Evolutionary conservation across 2,329 filamentous ascomycete genomes (phyloP), one percentile per base, ranked within the genome.

Genomic region (Byssoonygena ceratinophila): DNA sequence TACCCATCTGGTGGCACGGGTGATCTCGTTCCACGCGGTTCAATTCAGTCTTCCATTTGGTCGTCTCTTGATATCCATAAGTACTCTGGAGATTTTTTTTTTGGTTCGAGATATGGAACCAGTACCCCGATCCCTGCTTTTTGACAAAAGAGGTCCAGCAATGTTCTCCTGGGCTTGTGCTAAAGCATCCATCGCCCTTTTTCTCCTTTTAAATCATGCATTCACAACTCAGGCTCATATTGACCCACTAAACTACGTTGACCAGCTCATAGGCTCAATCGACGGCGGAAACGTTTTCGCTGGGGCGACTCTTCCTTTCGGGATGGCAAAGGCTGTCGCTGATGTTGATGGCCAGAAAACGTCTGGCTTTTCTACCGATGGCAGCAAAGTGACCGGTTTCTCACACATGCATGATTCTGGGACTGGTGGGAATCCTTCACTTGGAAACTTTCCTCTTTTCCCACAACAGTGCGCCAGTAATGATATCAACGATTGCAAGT

Each of bases 371-470:
- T 74, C 76, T 5, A 73, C 70, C 2, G 76, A 78, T 72, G 71
- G 1, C 68, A 67, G 32, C 68, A 43, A 68, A 22, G 67, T 80
- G 46, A 74, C 71, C 2, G 77, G 77, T 2, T 80, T 80, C 62
- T 69, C 66, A 0, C 65, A 73, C 4, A 74, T 76, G 71, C 76
- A 79, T 59, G 76, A 78, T 57, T 71, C 67, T 40, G 76, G 76
- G 9, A 77, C 75, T 31, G 75, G 74, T 43, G 73, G 71, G 66
- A 58, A 68, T 1, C 79, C 83, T 0, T 86, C 81, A 3, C 68
- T 87, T 14, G 85, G 84, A 12, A 87, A 86, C 61, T 88, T 88
- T 50, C 81, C 85, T 0, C 70, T 88, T 1, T 87, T 88, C 57
- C 75, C 83, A 0, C 83, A 85, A 56, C 68, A 76, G 3, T 71